Evolutionary conservation across 345 rosid genomes (phyloP).

Genomic region (Schrenkiella parvula): DNA sequence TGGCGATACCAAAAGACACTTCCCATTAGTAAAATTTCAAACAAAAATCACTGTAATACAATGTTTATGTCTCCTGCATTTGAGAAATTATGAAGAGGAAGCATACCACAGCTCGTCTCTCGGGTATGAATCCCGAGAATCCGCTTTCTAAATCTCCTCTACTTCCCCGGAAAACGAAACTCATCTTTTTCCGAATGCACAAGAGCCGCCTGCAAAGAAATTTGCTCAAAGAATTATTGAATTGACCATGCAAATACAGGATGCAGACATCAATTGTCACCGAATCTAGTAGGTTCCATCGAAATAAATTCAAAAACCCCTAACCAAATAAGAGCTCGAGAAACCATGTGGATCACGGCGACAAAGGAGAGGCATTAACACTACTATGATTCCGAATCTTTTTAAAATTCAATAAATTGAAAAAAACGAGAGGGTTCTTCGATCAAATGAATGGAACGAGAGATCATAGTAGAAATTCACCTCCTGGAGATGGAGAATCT

Average conservation of each 20-base stretch:
- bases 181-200: slow-evolving; percentile 44
- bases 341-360: slow-evolving; percentile 6
- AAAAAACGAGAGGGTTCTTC: not conserved
- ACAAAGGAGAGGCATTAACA: not conserved
- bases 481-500: slow-evolving; percentile 25
- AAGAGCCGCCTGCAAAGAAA: slow-evolving; percentile 20
- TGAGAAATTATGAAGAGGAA: not conserved
- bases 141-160: slow-evolving; percentile 85
- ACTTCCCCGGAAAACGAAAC: slow-evolving; percentile 79
- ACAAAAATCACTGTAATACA: not conserved
- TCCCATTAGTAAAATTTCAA: not conserved
- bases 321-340: not conserved
- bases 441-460: not conserved
- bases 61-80: not conserved
- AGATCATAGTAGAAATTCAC: slow-evolving; percentile 26
- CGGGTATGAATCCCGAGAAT: slow-evolving; percentile 59
- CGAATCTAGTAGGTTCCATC: not conserved
- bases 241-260: slow-evolving; percentile 2
- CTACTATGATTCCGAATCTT: not conserved
- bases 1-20: not conserved
- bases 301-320: not conserved
- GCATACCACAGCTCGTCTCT: slow-evolving; percentile 68
- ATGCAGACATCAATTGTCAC: not conserved
- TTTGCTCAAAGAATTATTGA: not conserved
- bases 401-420: not conserved